These are phyloP conservation scores for Mortierella sp. DNA, from an alignment of 371 early-diverging fungal genomes.

Conservation along the genomic window DNA sequence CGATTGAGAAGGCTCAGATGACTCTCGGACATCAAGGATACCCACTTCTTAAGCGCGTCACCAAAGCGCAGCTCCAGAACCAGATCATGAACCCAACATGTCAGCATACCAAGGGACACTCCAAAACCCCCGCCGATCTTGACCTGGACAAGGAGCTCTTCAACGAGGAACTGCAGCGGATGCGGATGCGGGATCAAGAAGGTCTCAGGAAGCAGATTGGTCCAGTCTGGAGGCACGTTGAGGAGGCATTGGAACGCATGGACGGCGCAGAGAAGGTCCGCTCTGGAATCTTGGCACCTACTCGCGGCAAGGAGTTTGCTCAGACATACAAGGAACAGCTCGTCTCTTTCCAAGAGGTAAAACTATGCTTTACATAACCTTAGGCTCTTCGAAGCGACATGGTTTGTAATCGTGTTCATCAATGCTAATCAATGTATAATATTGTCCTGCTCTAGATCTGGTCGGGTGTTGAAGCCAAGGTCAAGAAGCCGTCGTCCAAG, in stretches of 20 bases:
- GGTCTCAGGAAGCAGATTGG: conserved; percentile 58
- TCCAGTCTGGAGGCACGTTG: conserved; percentile 65
- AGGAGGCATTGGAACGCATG: conserved; percentile 62
- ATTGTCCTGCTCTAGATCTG: conserved; percentile 28
- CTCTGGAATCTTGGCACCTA: conserved; percentile 46
- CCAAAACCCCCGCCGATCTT: conserved; percentile 78
- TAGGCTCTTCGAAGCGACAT: background rate
- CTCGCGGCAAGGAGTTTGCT: conserved; percentile 53
- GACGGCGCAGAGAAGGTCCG: conserved; percentile 56
- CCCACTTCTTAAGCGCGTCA: conserved; percentile 77
- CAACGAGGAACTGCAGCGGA: conserved; percentile 68
- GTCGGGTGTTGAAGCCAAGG: conserved; percentile 41
- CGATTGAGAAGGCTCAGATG: conserved; percentile 70
- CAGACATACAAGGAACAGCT: conserved; percentile 53
- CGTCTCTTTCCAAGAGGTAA: conserved; percentile 52
- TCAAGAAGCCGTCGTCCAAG: conserved; percentile 36
- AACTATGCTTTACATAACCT: background rate
- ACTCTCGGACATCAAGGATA: conserved; percentile 78
- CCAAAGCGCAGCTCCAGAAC: conserved; percentile 77
- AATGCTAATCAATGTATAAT: background rate
- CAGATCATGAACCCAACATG: conserved; percentile 81
- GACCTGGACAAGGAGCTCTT: conserved; percentile 78
- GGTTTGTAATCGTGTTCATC: background rate
- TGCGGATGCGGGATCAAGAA: conserved; percentile 60
- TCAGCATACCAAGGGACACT: conserved; percentile 75